A percentile compares a stretch with the other conserved stretches of the same genome.
Conservation (phyloP, 768 basidiomycete genomes). For the Stropharia rugosoannulata region DNA sequence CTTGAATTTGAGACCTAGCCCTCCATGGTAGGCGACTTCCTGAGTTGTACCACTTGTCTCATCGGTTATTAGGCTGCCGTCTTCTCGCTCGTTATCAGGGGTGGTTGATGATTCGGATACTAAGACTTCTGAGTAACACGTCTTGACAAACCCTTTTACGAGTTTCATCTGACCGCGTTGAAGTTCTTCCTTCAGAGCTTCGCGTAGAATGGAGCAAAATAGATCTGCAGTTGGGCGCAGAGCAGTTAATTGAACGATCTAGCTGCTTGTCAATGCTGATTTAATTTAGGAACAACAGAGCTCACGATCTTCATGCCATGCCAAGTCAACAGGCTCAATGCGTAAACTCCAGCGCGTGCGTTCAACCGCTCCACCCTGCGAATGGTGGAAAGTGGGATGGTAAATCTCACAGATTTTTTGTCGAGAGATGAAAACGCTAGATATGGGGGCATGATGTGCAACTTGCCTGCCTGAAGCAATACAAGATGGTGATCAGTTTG, state of each 20-base stretch:
- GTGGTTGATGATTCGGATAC: constrained; percentile 54
- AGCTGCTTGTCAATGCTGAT: neutral
- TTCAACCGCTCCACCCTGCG: constrained; percentile 93
- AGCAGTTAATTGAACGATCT: constrained; percentile 93
- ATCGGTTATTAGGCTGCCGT: constrained; percentile 60
- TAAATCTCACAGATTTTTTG: constrained; percentile 88
- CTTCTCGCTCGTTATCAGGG: constrained; percentile 68
- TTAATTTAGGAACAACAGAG: constrained; percentile 11
- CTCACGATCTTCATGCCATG: constrained; percentile 91
- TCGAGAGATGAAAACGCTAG: constrained; percentile 90
- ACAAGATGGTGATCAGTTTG: constrained; percentile 5
- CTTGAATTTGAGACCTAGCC: constrained; percentile 79
- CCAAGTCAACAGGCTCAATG: constrained; percentile 92
- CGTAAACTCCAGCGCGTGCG: constrained; percentile 92
- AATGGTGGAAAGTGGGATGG: constrained; percentile 88
- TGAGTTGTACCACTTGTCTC: constrained; percentile 44
- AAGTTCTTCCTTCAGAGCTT: constrained; percentile 86
- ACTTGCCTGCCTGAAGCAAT: constrained; percentile 73
- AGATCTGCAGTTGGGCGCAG: constrained; percentile 90
- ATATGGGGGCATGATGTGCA: constrained; percentile 87
- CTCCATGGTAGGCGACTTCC: constrained; percentile 68
- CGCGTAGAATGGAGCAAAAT: constrained; percentile 87
- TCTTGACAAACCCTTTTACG: constrained; percentile 87
- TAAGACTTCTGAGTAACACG: constrained; percentile 93
- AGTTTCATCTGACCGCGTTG: constrained; percentile 92